These are phyloP conservation scores for Sarcomyxa edulis DNA, from an alignment of 768 basidiomycete genomes.

Conservation along the genomic window DNA sequence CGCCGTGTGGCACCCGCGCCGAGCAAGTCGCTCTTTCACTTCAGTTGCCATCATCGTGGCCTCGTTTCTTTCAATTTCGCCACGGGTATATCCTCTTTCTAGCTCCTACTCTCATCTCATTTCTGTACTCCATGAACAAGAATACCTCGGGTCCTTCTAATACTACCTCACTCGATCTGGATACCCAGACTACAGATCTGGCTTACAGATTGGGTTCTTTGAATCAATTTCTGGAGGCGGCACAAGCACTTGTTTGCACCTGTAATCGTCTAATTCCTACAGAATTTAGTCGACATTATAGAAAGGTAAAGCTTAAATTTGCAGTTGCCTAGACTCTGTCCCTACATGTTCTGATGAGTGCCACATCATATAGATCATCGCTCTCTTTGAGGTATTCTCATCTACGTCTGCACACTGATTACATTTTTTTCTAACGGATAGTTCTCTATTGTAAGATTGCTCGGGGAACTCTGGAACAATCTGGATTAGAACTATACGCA, in stretches of 20 bases:
- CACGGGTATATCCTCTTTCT: too few relatives aligned
- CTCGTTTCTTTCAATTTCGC: background rate
- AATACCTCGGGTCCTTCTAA: slow-evolving; percentile 4
- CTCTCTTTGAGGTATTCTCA: slow-evolving; percentile 42
- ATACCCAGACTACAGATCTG: slow-evolving; percentile 20
- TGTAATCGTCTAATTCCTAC: slow-evolving; percentile 14
- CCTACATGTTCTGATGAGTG: slow-evolving; percentile 7
- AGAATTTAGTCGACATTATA: slow-evolving; percentile 23
- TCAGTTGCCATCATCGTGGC: background rate
- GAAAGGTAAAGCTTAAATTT: too few relatives aligned
- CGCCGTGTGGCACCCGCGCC: too few relatives aligned
- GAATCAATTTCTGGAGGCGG: slow-evolving; percentile 24
- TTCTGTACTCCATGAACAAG: slow-evolving; percentile 1
- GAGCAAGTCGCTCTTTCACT: too few relatives aligned
- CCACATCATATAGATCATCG: slow-evolving; percentile 34
- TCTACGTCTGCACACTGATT: slow-evolving; percentile 9
- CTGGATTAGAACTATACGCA: slow-evolving; percentile 36
- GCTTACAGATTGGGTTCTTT: slow-evolving; percentile 23
- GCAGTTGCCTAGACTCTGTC: too few relatives aligned
- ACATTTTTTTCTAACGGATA: slow-evolving; percentile 4
- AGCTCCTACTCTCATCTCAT: slow-evolving; percentile 7
- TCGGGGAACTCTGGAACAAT: slow-evolving; percentile 36
- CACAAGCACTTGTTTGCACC: slow-evolving; percentile 19
- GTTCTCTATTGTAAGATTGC: slow-evolving; percentile 30
- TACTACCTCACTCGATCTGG: slow-evolving; percentile 16